Percentiles rank a stretch among this genome's conserved stretches.
phyloP scores from a whole-genome alignment of 148 eudicot species.

The Persicaria maculosa region DNA sequence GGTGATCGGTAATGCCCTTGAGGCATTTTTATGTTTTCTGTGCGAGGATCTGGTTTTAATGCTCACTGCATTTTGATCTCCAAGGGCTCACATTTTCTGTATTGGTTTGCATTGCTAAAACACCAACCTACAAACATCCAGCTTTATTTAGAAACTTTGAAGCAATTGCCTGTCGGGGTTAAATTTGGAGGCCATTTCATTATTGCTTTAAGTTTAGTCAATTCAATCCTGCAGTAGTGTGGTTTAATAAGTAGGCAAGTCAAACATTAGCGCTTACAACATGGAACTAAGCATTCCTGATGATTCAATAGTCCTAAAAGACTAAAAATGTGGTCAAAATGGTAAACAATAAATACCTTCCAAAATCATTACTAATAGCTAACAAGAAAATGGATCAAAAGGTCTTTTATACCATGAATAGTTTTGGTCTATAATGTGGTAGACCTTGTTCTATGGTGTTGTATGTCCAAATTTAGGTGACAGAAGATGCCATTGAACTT shows the following conservation, averaged over 20 bases:
- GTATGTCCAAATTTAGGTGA: no score
- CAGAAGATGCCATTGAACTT: no score
- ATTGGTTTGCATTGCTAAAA: no score
- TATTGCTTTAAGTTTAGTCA: not conserved
- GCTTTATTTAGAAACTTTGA: not conserved
- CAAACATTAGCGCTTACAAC: not conserved
- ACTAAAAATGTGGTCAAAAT: not conserved
- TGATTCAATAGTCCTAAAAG: not conserved
- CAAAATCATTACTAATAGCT: not conserved
- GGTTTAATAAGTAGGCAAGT: not conserved
- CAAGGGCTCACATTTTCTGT: not conserved
- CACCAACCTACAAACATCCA: not conserved
- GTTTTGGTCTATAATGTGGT: not conserved
- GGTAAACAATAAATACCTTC: not conserved
- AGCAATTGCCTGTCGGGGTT: not conserved
- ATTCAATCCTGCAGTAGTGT: not conserved
- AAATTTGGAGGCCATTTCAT: not conserved
- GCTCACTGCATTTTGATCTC: not conserved
- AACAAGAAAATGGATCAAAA: not conserved
- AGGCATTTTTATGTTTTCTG: not conserved
- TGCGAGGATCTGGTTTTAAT: not conserved
- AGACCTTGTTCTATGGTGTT: no score
- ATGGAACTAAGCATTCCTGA: not conserved
- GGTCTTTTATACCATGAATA: not conserved
- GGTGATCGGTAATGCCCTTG: not conserved